phyloP scores from a whole-genome alignment of 192 early-diverging fungal species.

The Rhizophagus sp. region DNA sequence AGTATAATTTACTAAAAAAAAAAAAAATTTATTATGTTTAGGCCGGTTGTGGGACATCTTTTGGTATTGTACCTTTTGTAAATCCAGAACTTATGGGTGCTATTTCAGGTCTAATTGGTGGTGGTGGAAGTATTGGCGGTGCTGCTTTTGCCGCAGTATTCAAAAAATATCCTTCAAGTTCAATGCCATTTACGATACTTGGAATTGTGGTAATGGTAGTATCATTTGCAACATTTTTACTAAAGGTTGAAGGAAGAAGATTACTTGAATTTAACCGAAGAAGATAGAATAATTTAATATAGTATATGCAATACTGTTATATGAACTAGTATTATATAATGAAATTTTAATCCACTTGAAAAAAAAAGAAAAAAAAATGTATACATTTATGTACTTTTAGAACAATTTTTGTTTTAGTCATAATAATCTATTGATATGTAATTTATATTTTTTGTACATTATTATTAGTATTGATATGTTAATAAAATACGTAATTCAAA shows the following conservation, averaged over 20 bases:
- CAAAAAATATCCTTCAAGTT: conserved; percentile 37
- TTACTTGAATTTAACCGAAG: conserved; percentile 16
- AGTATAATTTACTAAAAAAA: not conserved
- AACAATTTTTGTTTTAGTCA: too few relatives aligned
- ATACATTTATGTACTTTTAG: too few relatives aligned
- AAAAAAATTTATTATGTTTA: not conserved
- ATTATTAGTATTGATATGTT: too few relatives aligned
- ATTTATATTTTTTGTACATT: too few relatives aligned
- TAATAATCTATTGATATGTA: too few relatives aligned
- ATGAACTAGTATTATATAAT: not conserved
- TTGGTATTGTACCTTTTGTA: conserved; percentile 62
- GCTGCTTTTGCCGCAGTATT: conserved; percentile 56
- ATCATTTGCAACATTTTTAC: conserved; percentile 36
- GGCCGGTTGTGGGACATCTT: conserved; percentile 59
- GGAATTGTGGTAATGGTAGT: conserved; percentile 43
- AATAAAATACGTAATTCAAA: too few relatives aligned
- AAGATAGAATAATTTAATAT: not conserved
- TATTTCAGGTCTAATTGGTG: conserved; percentile 60
- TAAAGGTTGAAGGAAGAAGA: conserved; percentile 33
- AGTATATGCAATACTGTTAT: not conserved
- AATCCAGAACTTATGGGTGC: conserved; percentile 46
- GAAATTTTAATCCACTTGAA: too few relatives aligned
- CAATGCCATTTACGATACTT: conserved; percentile 45
- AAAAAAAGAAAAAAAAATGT: too few relatives aligned
- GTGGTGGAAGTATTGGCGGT: conserved; percentile 63